A percentile compares a stretch with the other conserved stretches of the same genome.
phyloP scores from a whole-genome alignment of 2,329 filamentous ascomycete species.

The Onygenales sp. region DNA sequence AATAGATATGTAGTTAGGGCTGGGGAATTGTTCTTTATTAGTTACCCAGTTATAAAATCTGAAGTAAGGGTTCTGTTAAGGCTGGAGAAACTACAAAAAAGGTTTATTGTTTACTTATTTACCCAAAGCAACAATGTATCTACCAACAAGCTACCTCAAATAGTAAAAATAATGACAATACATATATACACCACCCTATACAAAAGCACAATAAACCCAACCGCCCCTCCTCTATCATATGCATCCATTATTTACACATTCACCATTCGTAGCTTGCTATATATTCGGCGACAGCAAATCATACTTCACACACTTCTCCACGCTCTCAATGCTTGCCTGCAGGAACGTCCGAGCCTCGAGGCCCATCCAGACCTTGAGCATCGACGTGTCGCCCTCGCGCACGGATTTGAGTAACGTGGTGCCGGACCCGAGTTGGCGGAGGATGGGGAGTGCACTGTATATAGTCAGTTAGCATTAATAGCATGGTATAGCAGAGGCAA shows the following conservation, averaged over 20 bases:
- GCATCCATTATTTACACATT: background rate
- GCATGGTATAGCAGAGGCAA: background rate
- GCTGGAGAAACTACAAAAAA: too few species aligned
- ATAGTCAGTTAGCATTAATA: slow-evolving; percentile 5
- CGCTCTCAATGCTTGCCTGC: slow-evolving; percentile 81
- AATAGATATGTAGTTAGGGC: too few species aligned
- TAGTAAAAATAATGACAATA: too few species aligned
- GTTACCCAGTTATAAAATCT: too few species aligned
- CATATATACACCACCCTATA: too few species aligned
- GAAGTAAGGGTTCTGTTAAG: too few species aligned
- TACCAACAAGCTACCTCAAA: too few species aligned
- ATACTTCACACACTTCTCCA: slow-evolving; percentile 83
- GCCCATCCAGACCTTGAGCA: slow-evolving; percentile 86
- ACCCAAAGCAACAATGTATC: too few species aligned
- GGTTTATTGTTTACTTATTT: too few species aligned
- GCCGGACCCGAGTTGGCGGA: slow-evolving; percentile 70
- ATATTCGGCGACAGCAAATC: slow-evolving; percentile 83
- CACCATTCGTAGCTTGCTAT: slow-evolving; percentile 28
- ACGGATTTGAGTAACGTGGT: slow-evolving; percentile 49
- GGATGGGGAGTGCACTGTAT: slow-evolving; percentile 74
- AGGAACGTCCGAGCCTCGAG: slow-evolving; percentile 82
- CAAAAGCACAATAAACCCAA: background rate
- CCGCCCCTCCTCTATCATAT: background rate
- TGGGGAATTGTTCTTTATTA: too few species aligned
- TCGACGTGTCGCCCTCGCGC: slow-evolving; percentile 65